Percentiles rank a stretch among this genome's conserved stretches.
Evolutionary conservation across 352 stramenopile species (phyloP).

Genomic region (Halophytophthora polymorphica): DNA sequence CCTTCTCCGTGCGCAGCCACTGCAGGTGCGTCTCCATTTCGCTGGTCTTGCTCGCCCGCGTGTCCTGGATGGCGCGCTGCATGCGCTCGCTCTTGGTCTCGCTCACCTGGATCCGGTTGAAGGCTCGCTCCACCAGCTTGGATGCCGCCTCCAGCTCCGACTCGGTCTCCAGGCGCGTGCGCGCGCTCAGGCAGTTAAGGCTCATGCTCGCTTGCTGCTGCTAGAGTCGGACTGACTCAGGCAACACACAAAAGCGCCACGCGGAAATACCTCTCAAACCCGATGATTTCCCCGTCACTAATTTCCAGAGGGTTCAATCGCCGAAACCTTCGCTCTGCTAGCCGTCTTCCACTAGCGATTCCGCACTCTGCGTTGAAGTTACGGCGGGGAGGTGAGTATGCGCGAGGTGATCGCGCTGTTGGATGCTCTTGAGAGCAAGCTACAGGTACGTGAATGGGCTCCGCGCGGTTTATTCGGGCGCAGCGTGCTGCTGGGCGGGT

Average conservation of each 20-base stretch:
- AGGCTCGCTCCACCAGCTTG: constrained; percentile 56
- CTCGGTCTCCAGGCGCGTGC: constrained; percentile 45
- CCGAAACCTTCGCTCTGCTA: too few species aligned
- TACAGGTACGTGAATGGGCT: constrained; percentile 23
- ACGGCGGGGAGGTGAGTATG: constrained; percentile 8
- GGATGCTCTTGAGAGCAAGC: constrained; percentile 25
- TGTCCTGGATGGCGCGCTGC: constrained; percentile 35
- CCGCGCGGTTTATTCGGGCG: too few species aligned
- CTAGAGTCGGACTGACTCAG: too few species aligned
- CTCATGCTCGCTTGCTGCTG: constrained; percentile 31
- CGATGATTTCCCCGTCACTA: too few species aligned
- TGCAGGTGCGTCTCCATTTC: constrained; percentile 56
- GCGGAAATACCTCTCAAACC: constrained; percentile 3
- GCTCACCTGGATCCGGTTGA: constrained; percentile 55
- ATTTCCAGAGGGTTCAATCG: too few species aligned
- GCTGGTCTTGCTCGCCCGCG: constrained; percentile 26
- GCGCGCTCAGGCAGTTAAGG: constrained; percentile 68
- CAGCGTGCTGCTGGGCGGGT: too few species aligned
- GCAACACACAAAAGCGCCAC: too few species aligned
- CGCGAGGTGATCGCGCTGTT: constrained; percentile 23
- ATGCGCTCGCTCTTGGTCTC: constrained; percentile 41
- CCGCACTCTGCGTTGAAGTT: constrained; percentile 23
- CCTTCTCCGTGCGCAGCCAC: constrained; percentile 52
- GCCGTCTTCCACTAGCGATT: too few species aligned
- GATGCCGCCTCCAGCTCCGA: constrained; percentile 68